These are phyloP conservation scores for Blastobotrys elegans DNA, from an alignment of 1,139 yeast species.

Conservation along the genomic window DNA sequence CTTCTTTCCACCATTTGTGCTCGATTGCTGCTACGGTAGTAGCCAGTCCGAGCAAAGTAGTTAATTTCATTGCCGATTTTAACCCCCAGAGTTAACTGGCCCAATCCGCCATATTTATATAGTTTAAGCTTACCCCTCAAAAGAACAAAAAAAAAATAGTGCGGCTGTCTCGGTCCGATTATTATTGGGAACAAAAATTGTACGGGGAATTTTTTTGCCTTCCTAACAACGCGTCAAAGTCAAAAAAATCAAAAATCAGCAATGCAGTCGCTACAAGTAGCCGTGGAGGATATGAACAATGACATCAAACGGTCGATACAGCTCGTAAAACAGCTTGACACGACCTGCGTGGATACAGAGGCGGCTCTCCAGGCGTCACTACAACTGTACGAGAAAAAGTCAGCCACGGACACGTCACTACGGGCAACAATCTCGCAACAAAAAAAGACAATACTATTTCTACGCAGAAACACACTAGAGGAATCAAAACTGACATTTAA, in stretches of 20 bases:
- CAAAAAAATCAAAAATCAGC: not conserved
- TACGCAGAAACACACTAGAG: conserved; percentile 9
- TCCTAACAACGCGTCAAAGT: not conserved
- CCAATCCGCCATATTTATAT: not conserved
- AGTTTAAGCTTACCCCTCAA: not conserved
- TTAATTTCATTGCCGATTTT: no score
- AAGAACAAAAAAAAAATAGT: not conserved
- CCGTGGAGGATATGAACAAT: conserved; percentile 10
- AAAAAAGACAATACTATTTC: not conserved
- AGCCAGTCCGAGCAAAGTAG: no score
- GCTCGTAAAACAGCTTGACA: conserved; percentile 9
- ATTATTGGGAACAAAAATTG: not conserved
- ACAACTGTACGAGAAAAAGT: conserved; percentile 11
- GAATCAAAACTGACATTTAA: conserved; percentile 8
- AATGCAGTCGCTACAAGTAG: not conserved
- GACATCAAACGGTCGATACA: conserved; percentile 11
- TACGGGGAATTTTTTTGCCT: not conserved
- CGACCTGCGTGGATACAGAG: not conserved
- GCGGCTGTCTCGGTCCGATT: not conserved
- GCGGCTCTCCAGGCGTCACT: conserved; percentile 1
- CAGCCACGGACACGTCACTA: conserved; percentile 1
- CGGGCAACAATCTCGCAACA: not conserved
- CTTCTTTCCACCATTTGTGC: conserved; percentile 51
- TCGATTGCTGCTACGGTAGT: not conserved
- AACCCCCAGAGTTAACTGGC: no score